A percentile compares a stretch with the other conserved stretches of the same genome.
These are phyloP conservation scores for Phylloporus rhodoxanthus DNA, from an alignment of 768 basidiomycete genomes.

Conservation along the genomic window DNA sequence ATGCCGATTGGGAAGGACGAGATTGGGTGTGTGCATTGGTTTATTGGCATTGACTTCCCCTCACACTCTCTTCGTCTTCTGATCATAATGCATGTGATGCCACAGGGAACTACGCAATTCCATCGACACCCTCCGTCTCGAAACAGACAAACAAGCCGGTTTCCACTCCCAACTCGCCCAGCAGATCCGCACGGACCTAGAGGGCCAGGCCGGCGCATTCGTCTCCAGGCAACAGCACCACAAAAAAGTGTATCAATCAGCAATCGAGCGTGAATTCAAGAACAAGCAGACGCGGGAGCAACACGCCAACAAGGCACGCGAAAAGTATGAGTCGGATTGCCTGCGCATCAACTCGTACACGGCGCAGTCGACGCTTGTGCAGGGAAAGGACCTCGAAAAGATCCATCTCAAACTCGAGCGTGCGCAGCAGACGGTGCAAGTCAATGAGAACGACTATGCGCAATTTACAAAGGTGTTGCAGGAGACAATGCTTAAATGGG, in stretches of 20 bases:
- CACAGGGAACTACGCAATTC: slow-evolving; percentile 75
- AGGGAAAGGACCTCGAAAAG: slow-evolving; percentile 92
- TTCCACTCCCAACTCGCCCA: slow-evolving; percentile 70
- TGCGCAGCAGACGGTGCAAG: slow-evolving; percentile 81
- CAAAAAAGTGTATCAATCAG: slow-evolving; percentile 65
- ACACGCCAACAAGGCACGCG: slow-evolving; percentile 82
- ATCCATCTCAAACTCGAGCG: slow-evolving; percentile 81
- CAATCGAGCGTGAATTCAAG: slow-evolving; percentile 88
- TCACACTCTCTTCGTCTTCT: not conserved
- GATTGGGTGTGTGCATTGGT: slow-evolving; percentile 65
- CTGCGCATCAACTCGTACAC: slow-evolving; percentile 90
- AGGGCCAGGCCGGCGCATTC: slow-evolving; percentile 57
- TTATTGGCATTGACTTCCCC: not conserved
- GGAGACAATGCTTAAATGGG: slow-evolving; percentile 83
- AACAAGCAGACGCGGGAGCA: slow-evolving; percentile 80
- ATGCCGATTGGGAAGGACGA: slow-evolving; percentile 77
- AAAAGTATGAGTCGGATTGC: slow-evolving; percentile 92
- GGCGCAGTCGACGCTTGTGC: slow-evolving; percentile 83
- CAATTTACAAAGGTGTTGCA: slow-evolving; percentile 76
- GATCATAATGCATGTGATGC: not conserved
- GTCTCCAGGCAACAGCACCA: slow-evolving; percentile 60
- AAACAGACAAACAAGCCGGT: slow-evolving; percentile 77
- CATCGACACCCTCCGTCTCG: slow-evolving; percentile 70
- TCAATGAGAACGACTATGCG: slow-evolving; percentile 89
- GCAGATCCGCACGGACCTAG: slow-evolving; percentile 72